These are phyloP conservation scores for Kwoniella pini DNA, from an alignment of 768 basidiomycete species.

Conservation along the genomic window DNA sequence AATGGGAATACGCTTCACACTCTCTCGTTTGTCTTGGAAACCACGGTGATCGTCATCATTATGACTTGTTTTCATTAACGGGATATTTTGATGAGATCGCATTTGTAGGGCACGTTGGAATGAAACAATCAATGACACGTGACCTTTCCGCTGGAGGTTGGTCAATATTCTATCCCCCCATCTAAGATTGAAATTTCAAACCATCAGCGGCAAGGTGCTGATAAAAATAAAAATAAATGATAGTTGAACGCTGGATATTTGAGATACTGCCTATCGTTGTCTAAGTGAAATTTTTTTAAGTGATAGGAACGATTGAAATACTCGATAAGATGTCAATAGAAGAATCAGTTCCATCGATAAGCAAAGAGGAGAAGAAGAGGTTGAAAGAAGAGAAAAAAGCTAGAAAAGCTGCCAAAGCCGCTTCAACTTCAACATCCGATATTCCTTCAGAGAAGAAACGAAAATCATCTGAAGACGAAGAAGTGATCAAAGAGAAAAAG, in stretches of 20 bases:
- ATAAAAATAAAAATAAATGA: constrained; percentile 6
- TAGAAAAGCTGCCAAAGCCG: constrained; percentile 15
- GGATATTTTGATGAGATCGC: no score
- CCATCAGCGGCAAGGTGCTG: not conserved
- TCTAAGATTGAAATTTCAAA: constrained; percentile 18
- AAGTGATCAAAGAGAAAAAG: constrained; percentile 53
- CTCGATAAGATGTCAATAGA: constrained; percentile 16
- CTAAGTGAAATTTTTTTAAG: no score
- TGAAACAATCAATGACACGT: not conserved
- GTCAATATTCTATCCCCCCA: not conserved
- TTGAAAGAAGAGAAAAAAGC: constrained; percentile 22
- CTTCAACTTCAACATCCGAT: not conserved
- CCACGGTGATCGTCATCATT: no score
- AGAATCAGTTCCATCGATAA: constrained; percentile 5
- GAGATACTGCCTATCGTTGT: no score
- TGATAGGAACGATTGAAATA: no score
- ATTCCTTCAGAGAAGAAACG: constrained; percentile 20
- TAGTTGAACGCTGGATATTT: no score
- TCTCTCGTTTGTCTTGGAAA: no score
- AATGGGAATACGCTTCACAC: no score
- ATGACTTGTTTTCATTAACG: not conserved
- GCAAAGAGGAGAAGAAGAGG: constrained; percentile 29
- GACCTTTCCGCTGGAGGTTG: constrained; percentile 1
- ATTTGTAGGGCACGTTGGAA: no score
- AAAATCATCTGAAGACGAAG: constrained; percentile 24